These are phyloP conservation scores for Juglanconis oblonga DNA, from an alignment of 2,329 filamentous ascomycete genomes.

Conservation along the genomic window DNA sequence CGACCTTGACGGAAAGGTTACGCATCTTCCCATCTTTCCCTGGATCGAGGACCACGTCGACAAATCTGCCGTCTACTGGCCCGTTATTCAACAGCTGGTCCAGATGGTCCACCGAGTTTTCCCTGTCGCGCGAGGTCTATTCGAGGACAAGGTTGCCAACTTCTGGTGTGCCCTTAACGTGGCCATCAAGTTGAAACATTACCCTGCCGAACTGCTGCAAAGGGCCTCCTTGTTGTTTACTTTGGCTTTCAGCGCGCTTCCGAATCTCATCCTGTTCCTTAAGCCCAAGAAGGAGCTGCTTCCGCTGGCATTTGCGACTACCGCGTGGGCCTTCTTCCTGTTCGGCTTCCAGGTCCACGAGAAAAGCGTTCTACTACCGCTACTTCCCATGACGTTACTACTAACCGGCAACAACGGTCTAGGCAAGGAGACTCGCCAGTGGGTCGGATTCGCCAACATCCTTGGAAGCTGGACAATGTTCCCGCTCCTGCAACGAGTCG, in stretches of 20 bases:
- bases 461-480: constrained; percentile 92
- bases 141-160: constrained; percentile 98
- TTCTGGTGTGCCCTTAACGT: constrained; percentile 95
- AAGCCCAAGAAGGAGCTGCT: constrained; percentile 74
- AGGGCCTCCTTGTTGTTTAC: constrained; percentile 73
- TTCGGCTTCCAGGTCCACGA: constrained; percentile 99
- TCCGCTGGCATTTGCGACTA: constrained; percentile 76
- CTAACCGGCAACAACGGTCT: constrained; percentile 72
- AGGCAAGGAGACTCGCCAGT: constrained; percentile 72
- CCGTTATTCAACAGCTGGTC: constrained; percentile 70
- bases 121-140: constrained; percentile 90
- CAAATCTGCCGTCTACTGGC: constrained; percentile 67
- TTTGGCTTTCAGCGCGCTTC: constrained; percentile 70
- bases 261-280: constrained; percentile 76
- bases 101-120: constrained; percentile 93
- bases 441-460: constrained; percentile 95
- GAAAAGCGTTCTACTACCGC: constrained; percentile 89
- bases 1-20: constrained; percentile 55
- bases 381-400: constrained; percentile 90
- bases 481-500: constrained; percentile 81
- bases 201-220: constrained; percentile 70
- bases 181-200: constrained; percentile 78
- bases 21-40: constrained; percentile 60
- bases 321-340: constrained; percentile 95
- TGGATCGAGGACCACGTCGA: constrained; percentile 59